Conservation (phyloP, 768 basidiomycete genomes). For the Rhodosporidiobolus odoratus region DNA sequence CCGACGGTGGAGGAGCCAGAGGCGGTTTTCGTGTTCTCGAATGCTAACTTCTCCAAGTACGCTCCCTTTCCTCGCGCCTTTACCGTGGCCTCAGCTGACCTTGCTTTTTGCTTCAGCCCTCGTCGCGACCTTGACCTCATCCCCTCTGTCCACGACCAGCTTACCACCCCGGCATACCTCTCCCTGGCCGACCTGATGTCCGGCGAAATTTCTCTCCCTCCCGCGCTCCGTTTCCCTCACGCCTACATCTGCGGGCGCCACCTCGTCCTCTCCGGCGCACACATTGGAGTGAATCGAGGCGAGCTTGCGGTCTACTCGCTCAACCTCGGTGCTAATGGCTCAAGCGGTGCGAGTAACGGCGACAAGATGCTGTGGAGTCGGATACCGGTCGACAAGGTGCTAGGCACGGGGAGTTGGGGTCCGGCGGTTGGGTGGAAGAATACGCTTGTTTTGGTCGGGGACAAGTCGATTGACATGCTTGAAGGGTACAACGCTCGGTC, state of each 20-base stretch:
- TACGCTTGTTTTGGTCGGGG: slow-evolving; percentile 85
- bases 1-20: slow-evolving; percentile 57
- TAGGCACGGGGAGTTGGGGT: slow-evolving; percentile 88
- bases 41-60: slow-evolving; percentile 72
- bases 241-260: slow-evolving; percentile 84
- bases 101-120: slow-evolving; percentile 48
- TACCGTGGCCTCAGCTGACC: not conserved
- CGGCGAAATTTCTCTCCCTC: slow-evolving; percentile 71
- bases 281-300: slow-evolving; percentile 64
- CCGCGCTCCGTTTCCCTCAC: slow-evolving; percentile 90
- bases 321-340: slow-evolving; percentile 53
- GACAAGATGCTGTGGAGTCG: slow-evolving; percentile 70
- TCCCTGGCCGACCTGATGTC: slow-evolving; percentile 11
- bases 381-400: slow-evolving; percentile 77
- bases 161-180: slow-evolving; percentile 65
- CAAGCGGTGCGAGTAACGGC: slow-evolving; percentile 34
- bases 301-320: slow-evolving; percentile 93
- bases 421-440: slow-evolving; percentile 82
- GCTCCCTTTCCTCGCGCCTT: not conserved
- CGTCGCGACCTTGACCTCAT: slow-evolving; percentile 91
- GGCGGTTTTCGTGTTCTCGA: slow-evolving; percentile 88
- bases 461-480: slow-evolving; percentile 69
- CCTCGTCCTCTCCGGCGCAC: slow-evolving; percentile 68
- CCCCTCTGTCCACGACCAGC: slow-evolving; percentile 55
- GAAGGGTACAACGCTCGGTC: slow-evolving; percentile 69